phyloP scores from a whole-genome alignment of 2,329 filamentous ascomycete genomes.

The Penicillium expansum region DNA sequence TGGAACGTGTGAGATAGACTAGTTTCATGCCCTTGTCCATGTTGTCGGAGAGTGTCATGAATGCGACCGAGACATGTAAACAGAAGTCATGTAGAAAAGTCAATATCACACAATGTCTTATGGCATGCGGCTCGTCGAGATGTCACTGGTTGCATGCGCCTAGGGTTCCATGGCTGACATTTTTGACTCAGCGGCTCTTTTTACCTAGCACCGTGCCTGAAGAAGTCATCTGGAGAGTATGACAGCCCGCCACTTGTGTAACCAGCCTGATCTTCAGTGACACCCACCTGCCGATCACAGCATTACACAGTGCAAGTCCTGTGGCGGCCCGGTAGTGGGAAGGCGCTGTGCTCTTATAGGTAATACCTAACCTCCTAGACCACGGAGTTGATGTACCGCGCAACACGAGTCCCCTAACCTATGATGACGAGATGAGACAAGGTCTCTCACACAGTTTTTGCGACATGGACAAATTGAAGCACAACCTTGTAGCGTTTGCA shows the following conservation, averaged over 20 bases:
- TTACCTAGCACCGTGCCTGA: background rate
- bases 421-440: background rate
- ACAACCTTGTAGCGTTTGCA: conserved; percentile 2
- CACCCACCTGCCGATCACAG: conserved; percentile 7
- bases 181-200: background rate
- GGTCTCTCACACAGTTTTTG: background rate
- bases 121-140: conserved; percentile 1
- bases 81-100: background rate
- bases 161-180: background rate
- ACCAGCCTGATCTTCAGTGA: background rate
- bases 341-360: background rate
- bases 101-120: background rate
- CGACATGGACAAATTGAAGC: background rate
- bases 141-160: background rate
- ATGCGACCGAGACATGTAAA: conserved; percentile 13
- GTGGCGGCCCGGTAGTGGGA: conserved; percentile 9
- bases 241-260: background rate
- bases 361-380: background rate
- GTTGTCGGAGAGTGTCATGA: conserved; percentile 1
- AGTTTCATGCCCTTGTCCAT: background rate
- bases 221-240: background rate
- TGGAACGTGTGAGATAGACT: background rate
- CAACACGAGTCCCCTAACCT: background rate
- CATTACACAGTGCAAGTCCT: conserved; percentile 6
- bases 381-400: background rate